Evolutionary conservation across 257 asterid species (phyloP).

Genomic region (Rhazya stricta): DNA sequence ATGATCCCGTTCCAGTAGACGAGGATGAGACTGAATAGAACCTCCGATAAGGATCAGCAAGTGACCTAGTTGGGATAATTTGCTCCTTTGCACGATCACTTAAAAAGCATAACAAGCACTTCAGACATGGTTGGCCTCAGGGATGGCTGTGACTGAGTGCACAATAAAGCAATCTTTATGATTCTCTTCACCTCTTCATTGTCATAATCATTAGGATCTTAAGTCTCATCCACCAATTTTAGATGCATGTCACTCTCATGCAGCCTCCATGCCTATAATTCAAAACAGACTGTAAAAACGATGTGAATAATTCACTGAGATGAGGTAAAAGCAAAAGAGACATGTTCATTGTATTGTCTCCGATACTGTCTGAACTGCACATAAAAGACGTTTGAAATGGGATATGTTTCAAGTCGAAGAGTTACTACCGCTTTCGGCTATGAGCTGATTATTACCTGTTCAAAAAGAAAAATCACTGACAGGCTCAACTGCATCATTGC

Average conservation of each 20-base stretch:
- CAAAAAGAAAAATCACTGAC: conserved; percentile 60
- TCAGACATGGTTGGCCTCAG: conserved; percentile 80
- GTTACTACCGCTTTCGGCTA: no score
- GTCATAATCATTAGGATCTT: conserved; percentile 41
- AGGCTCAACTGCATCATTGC: conserved; percentile 43
- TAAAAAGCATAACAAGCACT: conserved; percentile 54
- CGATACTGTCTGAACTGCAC: not conserved
- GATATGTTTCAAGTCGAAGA: not conserved
- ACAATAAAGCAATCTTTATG: conserved; percentile 55
- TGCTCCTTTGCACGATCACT: conserved; percentile 34
- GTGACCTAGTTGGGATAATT: conserved; percentile 28
- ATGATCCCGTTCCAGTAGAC: conserved; percentile 24
- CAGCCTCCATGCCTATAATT: conserved; percentile 65
- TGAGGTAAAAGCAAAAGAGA: not conserved
- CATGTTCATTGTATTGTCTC: not conserved
- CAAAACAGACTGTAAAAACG: not conserved
- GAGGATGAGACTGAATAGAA: conserved; percentile 17
- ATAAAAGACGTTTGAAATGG: not conserved
- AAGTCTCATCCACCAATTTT: conserved; percentile 51
- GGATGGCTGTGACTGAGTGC: conserved; percentile 73
- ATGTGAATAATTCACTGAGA: not conserved
- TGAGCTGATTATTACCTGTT: conserved; percentile 36
- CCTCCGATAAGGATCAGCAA: conserved; percentile 29
- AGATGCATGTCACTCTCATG: conserved; percentile 46
- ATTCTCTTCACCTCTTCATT: conserved; percentile 54